Percentiles rank a stretch among this genome's conserved stretches.
phyloP scores from a whole-genome alignment of 768 basidiomycete genomes.

The Piloderma croceum region DNA sequence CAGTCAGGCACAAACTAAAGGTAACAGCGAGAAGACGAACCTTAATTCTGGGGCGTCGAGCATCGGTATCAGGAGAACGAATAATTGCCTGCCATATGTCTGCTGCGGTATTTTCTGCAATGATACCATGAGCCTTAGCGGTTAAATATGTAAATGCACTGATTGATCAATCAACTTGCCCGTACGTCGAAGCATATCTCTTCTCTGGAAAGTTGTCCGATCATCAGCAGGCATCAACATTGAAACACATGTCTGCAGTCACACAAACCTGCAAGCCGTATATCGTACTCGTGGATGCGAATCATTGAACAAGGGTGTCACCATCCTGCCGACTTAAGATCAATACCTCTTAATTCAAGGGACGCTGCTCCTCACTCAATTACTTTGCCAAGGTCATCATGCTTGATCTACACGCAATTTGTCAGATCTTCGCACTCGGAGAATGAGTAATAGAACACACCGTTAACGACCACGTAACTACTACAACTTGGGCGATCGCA shows the following conservation, averaged over 20 bases:
- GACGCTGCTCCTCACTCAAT: constrained; percentile 52
- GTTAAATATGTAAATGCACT: neutral
- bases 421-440: no score
- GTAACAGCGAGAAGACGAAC: constrained; percentile 37
- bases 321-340: constrained; percentile 41
- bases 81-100: constrained; percentile 60
- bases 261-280: constrained; percentile 89
- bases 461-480: constrained; percentile 79
- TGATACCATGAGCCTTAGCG: neutral
- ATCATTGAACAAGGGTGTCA: constrained; percentile 74
- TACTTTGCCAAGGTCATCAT: constrained; percentile 75
- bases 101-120: constrained; percentile 69
- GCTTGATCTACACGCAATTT: constrained; percentile 52
- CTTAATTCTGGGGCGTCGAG: constrained; percentile 71
- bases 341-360: neutral
- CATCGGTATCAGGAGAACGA: constrained; percentile 64
- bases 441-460: no score
- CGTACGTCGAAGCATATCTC: constrained; percentile 88
- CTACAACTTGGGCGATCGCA: constrained; percentile 80
- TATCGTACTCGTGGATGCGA: constrained; percentile 67
- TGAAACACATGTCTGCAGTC: constrained; percentile 21
- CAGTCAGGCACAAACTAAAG: neutral
- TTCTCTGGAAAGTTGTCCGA: constrained; percentile 44
- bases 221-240: constrained; percentile 1
- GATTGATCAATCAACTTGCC: constrained; percentile 45